phyloP scores from a whole-genome alignment of 768 basidiomycete species.

The Lactarius akahatsu region DNA sequence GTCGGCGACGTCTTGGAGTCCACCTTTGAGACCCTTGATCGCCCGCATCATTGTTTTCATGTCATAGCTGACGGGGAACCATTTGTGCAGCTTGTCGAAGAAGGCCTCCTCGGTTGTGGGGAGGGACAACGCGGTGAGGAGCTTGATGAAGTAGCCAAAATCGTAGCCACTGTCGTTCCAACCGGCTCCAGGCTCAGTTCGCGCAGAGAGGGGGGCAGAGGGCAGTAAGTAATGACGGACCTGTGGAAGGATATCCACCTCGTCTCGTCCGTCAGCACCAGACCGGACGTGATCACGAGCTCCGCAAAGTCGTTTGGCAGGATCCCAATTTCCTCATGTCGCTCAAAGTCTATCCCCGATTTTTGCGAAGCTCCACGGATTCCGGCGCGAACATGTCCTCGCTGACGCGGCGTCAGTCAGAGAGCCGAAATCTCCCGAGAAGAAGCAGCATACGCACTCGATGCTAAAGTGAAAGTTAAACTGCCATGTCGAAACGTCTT shows the following conservation, averaged over 20 bases:
- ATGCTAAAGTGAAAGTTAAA: constrained; percentile 97
- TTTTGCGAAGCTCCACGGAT: constrained; percentile 89
- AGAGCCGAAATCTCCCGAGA: not conserved
- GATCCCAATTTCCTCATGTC: constrained; percentile 91
- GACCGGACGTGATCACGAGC: constrained; percentile 91
- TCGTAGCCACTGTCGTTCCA: constrained; percentile 82
- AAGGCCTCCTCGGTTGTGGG: constrained; percentile 89
- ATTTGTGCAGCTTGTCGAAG: constrained; percentile 80
- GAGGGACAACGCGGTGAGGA: constrained; percentile 81
- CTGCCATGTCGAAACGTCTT: constrained; percentile 95
- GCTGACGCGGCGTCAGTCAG: constrained; percentile 42
- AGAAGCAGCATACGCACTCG: constrained; percentile 51
- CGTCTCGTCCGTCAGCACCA: constrained; percentile 85
- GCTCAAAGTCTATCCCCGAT: constrained; percentile 93
- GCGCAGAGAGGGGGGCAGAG: constrained; percentile 10
- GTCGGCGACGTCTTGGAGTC: constrained; percentile 94
- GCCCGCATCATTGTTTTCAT: constrained; percentile 95
- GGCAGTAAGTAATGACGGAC: constrained; percentile 47
- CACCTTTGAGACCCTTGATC: constrained; percentile 78
- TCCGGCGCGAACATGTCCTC: constrained; percentile 99
- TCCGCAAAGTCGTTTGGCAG: constrained; percentile 93
- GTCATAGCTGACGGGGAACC: constrained; percentile 97
- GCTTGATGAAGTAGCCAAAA: constrained; percentile 97
- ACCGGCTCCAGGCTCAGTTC: not conserved
- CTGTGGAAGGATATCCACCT: constrained; percentile 99